Evolutionary conservation across 768 basidiomycete genomes (phyloP).

Genomic region (Termitomyces titanicus): DNA sequence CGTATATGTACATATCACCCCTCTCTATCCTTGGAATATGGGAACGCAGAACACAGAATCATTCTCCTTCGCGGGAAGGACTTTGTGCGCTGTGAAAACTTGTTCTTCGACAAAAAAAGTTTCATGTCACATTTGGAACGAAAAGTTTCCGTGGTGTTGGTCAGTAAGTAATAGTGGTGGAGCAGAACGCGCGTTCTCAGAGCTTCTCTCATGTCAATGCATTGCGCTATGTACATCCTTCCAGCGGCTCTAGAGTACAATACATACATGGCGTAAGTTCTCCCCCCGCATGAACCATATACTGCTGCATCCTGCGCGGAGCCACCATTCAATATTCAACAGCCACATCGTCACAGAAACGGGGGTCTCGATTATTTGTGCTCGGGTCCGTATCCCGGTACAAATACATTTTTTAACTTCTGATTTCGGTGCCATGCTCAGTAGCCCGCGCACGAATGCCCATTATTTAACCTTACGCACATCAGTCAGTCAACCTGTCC

Average conservation of each 20-base stretch:
- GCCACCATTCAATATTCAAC: too few relatives aligned
- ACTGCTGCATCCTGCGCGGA: too few relatives aligned
- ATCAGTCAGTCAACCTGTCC: too few relatives aligned
- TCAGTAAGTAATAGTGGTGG: too few relatives aligned
- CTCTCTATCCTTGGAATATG: not conserved
- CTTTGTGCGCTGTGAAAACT: not conserved
- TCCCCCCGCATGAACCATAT: too few relatives aligned
- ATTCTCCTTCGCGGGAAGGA: slow-evolving; percentile 6
- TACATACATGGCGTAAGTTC: not conserved
- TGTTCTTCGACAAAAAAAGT: not conserved
- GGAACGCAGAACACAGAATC: not conserved
- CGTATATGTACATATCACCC: not conserved
- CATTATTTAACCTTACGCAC: not conserved
- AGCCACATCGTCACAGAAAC: too few relatives aligned
- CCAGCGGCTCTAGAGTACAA: not conserved
- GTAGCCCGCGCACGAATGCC: not conserved
- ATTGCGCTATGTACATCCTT: not conserved
- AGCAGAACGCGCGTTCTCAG: not conserved
- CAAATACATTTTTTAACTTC: not conserved
- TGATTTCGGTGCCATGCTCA: not conserved
- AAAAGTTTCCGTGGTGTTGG: not conserved
- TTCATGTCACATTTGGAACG: not conserved
- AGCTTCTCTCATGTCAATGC: not conserved
- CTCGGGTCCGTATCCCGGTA: not conserved
- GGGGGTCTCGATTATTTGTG: not conserved